Percentiles rank a stretch among this genome's conserved stretches.
phyloP scores from a whole-genome alignment of 768 basidiomycete genomes.

The Pleurotus tuber-regium region DNA sequence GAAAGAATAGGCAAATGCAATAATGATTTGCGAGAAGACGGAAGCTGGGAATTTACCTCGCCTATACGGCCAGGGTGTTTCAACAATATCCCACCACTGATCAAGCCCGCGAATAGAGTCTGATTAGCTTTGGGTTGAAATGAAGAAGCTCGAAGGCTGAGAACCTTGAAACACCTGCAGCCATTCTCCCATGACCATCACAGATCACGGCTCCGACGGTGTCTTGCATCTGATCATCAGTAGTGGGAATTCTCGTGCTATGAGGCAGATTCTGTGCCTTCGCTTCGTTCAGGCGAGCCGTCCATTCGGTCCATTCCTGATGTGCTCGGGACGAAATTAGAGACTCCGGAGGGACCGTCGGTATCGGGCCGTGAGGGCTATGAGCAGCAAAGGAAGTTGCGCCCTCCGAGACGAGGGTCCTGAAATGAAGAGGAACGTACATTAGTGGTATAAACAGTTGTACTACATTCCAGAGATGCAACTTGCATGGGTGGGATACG shows the following conservation, averaged over 20 bases:
- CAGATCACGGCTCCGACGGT: constrained; percentile 80
- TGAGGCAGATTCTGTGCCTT: not conserved
- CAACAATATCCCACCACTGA: constrained; percentile 76
- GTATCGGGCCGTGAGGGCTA: constrained; percentile 18
- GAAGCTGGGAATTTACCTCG: constrained; percentile 44
- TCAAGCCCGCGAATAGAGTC: not conserved
- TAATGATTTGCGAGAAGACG: not conserved
- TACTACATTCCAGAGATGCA: not conserved
- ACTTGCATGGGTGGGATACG: constrained; percentile 70
- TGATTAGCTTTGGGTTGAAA: not conserved
- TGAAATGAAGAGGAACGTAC: constrained; percentile 20
- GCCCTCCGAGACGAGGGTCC: constrained; percentile 61
- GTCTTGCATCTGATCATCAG: constrained; percentile 51
- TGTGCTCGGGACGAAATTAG: constrained; percentile 50
- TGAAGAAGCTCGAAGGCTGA: constrained; percentile 8
- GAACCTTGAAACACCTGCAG: constrained; percentile 78
- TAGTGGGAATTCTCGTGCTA: not conserved
- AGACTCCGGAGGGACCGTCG: constrained; percentile 37
- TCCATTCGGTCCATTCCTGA: constrained; percentile 64
- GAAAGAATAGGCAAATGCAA: not conserved
- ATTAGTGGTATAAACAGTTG: not conserved
- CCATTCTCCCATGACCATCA: constrained; percentile 40
- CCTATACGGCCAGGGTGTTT: constrained; percentile 75
- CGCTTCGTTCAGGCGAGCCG: constrained; percentile 32
- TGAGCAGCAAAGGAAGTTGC: constrained; percentile 53